Evolutionary conservation across 2,329 filamentous ascomycete genomes (phyloP).

Genomic region (Epichloe scottii): DNA sequence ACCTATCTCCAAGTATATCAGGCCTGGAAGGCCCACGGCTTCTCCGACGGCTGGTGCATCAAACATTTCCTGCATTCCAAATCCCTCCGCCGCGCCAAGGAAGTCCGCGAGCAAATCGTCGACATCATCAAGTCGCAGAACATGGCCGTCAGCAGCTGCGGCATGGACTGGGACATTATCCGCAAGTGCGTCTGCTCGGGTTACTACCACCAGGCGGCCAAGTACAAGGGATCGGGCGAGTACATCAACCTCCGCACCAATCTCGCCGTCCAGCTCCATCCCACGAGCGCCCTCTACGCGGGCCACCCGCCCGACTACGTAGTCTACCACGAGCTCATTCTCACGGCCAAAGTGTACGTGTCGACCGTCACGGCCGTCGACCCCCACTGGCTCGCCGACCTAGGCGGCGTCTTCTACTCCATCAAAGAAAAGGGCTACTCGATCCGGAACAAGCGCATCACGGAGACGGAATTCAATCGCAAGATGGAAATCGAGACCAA

Average conservation of each 20-base stretch:
- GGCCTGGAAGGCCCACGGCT: conserved; percentile 87
- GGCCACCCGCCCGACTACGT: conserved; percentile 95
- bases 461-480: conserved; percentile 81
- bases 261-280: conserved; percentile 87
- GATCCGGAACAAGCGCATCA: conserved; percentile 70
- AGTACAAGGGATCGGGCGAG: conserved; percentile 91
- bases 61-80: conserved; percentile 95
- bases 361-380: conserved; percentile 93
- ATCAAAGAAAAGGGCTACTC: conserved; percentile 97
- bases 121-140: conserved; percentile 94
- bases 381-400: conserved; percentile 90
- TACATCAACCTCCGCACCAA: conserved; percentile 94
- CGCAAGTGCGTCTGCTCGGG: conserved; percentile 94
- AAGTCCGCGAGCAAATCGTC: conserved; percentile 83
- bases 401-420: conserved; percentile 94
- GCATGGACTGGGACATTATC: conserved; percentile 93
- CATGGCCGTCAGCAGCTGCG: conserved; percentile 76
- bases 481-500: conserved; percentile 88
- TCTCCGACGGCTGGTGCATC: conserved; percentile 82
- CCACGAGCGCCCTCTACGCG: conserved; percentile 85
- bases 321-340: conserved; percentile 93
- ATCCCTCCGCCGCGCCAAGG: conserved; percentile 77
- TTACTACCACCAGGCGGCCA: conserved; percentile 95
- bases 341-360: conserved; percentile 97
- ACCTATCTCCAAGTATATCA: conserved; percentile 92